Percentiles rank a stretch among this genome's conserved stretches.
Evolutionary conservation across 2,329 filamentous ascomycete genomes (phyloP).

Genomic region (Aureobasidium sp.): DNA sequence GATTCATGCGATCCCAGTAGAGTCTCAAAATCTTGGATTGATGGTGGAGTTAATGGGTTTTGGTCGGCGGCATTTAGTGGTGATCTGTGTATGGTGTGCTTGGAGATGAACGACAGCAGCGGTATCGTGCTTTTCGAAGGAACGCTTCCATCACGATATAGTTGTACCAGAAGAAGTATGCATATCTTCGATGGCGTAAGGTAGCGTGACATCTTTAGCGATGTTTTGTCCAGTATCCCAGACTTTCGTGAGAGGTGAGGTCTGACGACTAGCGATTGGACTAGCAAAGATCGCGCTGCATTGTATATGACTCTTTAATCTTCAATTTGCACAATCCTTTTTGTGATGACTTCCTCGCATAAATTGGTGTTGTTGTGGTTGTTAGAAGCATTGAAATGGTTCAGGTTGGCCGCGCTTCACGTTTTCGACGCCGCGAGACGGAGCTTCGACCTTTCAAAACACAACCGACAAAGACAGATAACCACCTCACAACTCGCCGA

Average conservation of each 20-base stretch:
- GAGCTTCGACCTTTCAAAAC: not conserved
- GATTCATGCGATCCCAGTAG: conserved; percentile 33
- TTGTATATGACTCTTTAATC: not conserved
- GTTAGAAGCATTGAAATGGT: not conserved
- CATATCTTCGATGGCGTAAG: conserved; percentile 85
- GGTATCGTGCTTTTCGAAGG: conserved; percentile 43
- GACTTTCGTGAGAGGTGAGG: not conserved
- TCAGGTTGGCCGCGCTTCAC: not conserved
- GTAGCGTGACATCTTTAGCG: conserved; percentile 60
- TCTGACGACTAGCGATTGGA: not conserved
- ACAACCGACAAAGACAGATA: not conserved
- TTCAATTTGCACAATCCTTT: not conserved
- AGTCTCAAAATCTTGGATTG: conserved; percentile 24
- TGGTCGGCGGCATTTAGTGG: conserved; percentile 11
- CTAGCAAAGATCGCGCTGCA: not conserved
- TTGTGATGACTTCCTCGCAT: not conserved
- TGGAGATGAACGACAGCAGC: conserved; percentile 70
- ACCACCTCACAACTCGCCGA: not conserved
- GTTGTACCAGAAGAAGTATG: conserved; percentile 67
- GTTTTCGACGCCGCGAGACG: not conserved
- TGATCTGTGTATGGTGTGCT: conserved; percentile 42
- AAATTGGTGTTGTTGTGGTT: not conserved
- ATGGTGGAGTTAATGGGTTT: conserved; percentile 28
- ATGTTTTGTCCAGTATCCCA: conserved; percentile 5
- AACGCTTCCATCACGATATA: conserved; percentile 48